Percentiles rank a stretch among this genome's conserved stretches.
These are phyloP conservation scores for Neurospora sp. DNA, from an alignment of 495 filamentous ascomycete genomes.

Conservation along the genomic window DNA sequence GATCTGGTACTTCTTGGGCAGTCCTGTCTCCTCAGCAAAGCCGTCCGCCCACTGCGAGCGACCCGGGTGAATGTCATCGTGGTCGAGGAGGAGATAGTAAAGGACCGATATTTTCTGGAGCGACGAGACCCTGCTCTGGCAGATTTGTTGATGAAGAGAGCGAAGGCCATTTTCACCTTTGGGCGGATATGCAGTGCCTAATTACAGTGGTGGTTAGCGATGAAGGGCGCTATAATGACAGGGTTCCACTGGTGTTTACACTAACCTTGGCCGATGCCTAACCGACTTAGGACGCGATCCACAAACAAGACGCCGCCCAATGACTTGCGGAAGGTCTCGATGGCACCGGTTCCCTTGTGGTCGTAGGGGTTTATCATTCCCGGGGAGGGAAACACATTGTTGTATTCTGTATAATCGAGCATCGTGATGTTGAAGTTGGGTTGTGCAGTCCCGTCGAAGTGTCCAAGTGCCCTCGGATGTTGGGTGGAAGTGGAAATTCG, in stretches of 20 bases:
- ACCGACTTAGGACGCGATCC: conserved; percentile 58
- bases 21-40: conserved; percentile 38
- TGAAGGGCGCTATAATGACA: not conserved
- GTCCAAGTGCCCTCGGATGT: no score
- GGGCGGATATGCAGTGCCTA: conserved; percentile 57
- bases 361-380: conserved; percentile 50
- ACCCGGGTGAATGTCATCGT: conserved; percentile 40
- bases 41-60: conserved; percentile 39
- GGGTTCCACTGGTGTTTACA: not conserved
- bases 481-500: not conserved
- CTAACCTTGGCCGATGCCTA: conserved; percentile 43
- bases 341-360: conserved; percentile 43
- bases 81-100: conserved; percentile 72
- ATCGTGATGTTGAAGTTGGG: conserved; percentile 9
- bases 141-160: conserved; percentile 54
- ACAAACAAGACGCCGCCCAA: conserved; percentile 63
- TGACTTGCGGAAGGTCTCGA: conserved; percentile 49
- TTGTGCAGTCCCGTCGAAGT: no score
- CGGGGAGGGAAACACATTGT: conserved; percentile 52
- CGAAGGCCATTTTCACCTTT: conserved; percentile 52
- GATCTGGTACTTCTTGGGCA: conserved; percentile 58
- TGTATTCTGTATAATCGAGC: conserved; percentile 45
- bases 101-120: conserved; percentile 70
- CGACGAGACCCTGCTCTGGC: conserved; percentile 44
- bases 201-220: conserved; percentile 11